These are phyloP conservation scores for Calonectria pauciramosa DNA, from an alignment of 2,329 filamentous ascomycete species.

Conservation along the genomic window DNA sequence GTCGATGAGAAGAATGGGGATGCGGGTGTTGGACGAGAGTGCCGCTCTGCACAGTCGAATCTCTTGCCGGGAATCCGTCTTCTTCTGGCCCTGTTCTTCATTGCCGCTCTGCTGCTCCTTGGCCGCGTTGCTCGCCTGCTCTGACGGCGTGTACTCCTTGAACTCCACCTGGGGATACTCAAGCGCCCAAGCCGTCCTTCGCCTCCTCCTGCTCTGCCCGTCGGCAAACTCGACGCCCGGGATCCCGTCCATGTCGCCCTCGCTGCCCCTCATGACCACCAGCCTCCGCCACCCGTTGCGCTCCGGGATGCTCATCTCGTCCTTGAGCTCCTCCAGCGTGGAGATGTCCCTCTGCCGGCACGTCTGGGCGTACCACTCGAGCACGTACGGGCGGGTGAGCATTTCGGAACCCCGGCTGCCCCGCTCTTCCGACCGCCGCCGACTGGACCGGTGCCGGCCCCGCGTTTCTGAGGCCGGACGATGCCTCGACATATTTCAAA, in stretches of 20 bases:
- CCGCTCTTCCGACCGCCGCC: slow-evolving; percentile 40
- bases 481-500: slow-evolving; percentile 36
- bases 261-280: slow-evolving; percentile 37
- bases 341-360: slow-evolving; percentile 37
- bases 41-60: slow-evolving; percentile 43
- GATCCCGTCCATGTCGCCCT: slow-evolving; percentile 37
- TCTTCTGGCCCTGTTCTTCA: background rate
- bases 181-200: slow-evolving; percentile 37
- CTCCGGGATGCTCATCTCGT: slow-evolving; percentile 35
- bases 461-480: slow-evolving; percentile 31
- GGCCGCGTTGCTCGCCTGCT: background rate
- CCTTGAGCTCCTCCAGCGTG: slow-evolving; percentile 33
- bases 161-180: slow-evolving; percentile 41
- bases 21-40: slow-evolving; percentile 32
- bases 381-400: slow-evolving; percentile 36
- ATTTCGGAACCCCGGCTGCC: slow-evolving; percentile 24
- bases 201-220: slow-evolving; percentile 9
- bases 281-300: slow-evolving; percentile 38
- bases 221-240: slow-evolving; percentile 36
- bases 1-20: slow-evolving; percentile 42
- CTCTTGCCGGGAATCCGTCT: slow-evolving; percentile 26
- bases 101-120: background rate
- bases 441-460: slow-evolving; percentile 32
- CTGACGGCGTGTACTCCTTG: background rate
- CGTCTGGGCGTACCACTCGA: slow-evolving; percentile 42